Evolutionary conservation across 1,284 basidiomycete species (phyloP).

Genomic region (Malassezia nana): DNA sequence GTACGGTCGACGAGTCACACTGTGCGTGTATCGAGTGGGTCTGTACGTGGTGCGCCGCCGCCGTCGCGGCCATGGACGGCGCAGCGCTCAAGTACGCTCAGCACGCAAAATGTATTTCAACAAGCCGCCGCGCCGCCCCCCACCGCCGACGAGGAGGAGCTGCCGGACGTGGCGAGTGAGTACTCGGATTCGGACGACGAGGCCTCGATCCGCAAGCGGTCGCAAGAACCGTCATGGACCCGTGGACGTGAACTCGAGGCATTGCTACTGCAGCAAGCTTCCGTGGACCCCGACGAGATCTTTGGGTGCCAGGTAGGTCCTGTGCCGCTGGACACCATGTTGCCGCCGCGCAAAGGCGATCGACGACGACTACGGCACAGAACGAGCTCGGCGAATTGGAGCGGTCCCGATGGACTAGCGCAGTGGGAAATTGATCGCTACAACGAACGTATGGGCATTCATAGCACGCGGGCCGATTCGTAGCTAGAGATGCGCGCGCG

Average conservation of each 20-base stretch:
- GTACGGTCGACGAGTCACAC: not conserved
- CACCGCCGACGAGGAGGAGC: constrained; percentile 17
- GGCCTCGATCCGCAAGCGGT: constrained; percentile 34
- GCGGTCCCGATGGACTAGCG: constrained; percentile 32
- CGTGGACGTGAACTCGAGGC: constrained; percentile 34
- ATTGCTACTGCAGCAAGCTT: constrained; percentile 30
- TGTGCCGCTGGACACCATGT: constrained; percentile 36
- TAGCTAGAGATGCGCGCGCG: not conserved
- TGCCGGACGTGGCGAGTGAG: constrained; percentile 37
- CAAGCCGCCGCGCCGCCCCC: constrained; percentile 10
- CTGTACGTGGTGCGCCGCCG: constrained; percentile 5
- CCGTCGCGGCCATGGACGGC: not conserved
- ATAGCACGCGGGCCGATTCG: not conserved
- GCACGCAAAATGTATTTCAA: constrained; percentile 15
- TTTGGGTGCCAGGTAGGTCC: constrained; percentile 41
- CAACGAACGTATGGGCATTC: constrained; percentile 42
- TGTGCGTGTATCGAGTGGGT: not conserved
- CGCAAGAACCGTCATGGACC: constrained; percentile 38
- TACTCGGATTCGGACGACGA: constrained; percentile 46
- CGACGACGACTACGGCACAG: constrained; percentile 23
- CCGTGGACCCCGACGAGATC: constrained; percentile 40
- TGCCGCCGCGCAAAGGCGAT: constrained; percentile 23
- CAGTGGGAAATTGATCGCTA: constrained; percentile 46
- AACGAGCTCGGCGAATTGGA: constrained; percentile 41
- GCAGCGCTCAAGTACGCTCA: constrained; percentile 4